Percentiles rank a stretch among this genome's conserved stretches.
phyloP scores from a whole-genome alignment of 768 basidiomycete species.

The Mycena vulgaris region DNA sequence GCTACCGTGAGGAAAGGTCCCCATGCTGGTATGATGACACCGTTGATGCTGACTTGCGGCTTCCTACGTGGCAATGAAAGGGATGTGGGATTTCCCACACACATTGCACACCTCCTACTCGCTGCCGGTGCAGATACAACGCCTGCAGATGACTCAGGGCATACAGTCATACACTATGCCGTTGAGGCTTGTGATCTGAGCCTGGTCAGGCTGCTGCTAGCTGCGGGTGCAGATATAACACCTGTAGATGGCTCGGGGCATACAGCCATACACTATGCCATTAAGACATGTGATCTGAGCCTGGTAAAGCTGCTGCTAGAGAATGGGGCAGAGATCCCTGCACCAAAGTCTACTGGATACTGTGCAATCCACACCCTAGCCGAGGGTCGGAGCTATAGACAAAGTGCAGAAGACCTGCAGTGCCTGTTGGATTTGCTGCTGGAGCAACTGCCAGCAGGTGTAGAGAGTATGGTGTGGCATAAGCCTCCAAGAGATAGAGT shows the following conservation, averaged over 20 bases:
- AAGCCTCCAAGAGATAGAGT: not conserved
- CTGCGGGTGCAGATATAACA: slow-evolving; percentile 13
- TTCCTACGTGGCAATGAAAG: not conserved
- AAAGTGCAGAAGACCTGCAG: slow-evolving; percentile 2
- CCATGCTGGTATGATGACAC: not conserved
- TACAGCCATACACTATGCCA: slow-evolving; percentile 8
- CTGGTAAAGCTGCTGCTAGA: slow-evolving; percentile 12
- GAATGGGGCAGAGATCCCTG: not conserved
- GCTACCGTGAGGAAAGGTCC: not conserved
- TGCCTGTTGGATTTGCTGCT: slow-evolving; percentile 27
- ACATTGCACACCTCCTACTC: slow-evolving; percentile 15
- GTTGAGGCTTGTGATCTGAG: slow-evolving; percentile 1
- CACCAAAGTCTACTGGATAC: not conserved
- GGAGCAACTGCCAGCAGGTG: slow-evolving; percentile 14
- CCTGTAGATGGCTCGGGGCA: not conserved
- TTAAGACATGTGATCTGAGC: not conserved
- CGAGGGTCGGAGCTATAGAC: not conserved
- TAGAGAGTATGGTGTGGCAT: slow-evolving; percentile 25
- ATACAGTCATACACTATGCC: slow-evolving; percentile 9
- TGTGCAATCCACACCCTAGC: slow-evolving; percentile 2
- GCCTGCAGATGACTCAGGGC: not conserved
- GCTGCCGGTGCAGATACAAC: slow-evolving; percentile 13
- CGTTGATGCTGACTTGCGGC: slow-evolving; percentile 9
- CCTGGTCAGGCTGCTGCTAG: slow-evolving; percentile 18
- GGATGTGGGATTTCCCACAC: not conserved